Evolutionary conservation across 306 rosid species (phyloP), one percentile per base, ranked within the genome.

Genomic region (Gynostemma pentaphyllum): DNA sequence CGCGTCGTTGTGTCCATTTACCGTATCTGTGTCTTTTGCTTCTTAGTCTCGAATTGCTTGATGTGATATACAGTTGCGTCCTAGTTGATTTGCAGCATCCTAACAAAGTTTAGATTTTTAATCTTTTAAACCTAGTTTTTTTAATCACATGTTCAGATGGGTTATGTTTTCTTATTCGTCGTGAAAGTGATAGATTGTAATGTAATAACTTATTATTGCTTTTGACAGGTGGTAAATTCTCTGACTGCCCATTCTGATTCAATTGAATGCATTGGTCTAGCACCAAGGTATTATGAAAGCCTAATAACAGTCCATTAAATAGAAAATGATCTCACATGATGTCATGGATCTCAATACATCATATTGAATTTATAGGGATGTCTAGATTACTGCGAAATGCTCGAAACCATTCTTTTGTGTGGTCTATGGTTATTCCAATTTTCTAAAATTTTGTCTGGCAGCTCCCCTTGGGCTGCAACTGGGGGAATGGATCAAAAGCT

Each of bases 401-500:
- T 56, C 14, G 11, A 48, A 4, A 34, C 45, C 22, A 27, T 19
- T 19, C 5, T 4, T 36, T 34, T 57, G 11, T 2, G 5, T 34
- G 12, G 44, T 18, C 18, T 57, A 19, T 36, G 16, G 29, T 60
- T 67, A 5, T 45, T 18, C 54, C 64, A 42, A 30, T 75, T 37
- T 52, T 68, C n/a, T 68, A 44, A 9, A 66, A 71, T 70, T 61
- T 52, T 75, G 60, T 59, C 29, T 62, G 34, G 56, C 65, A 88
- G 96, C 75, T 75, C 46, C 66, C 69, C 78, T 8, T 88, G 94
- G 99, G 95, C 81, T 13, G 95, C 90, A 47, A 74, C 85, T 59
- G 99, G 99, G 44, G 49, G 96, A 68, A 70, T 92, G 96, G 99
- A 92, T 75, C 45, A 65, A 7, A 86, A 78, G 72, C 81, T 92